phyloP scores from a whole-genome alignment of 257 asterid species.

The Solanum rostratum region DNA sequence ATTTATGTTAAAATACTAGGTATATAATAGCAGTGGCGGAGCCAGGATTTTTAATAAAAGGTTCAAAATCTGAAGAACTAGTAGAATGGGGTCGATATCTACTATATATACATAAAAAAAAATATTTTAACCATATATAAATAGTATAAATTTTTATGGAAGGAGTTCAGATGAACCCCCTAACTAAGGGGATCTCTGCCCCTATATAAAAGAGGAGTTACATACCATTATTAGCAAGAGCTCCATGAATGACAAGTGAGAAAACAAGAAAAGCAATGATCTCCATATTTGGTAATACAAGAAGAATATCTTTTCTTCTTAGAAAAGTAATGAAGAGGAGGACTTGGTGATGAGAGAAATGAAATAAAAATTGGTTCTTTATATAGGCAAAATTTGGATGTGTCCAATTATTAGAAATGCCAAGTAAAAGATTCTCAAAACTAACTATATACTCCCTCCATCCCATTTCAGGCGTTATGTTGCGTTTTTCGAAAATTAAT shows the following conservation, averaged over 20 bases:
- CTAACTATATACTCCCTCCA: not conserved
- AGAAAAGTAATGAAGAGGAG: not conserved
- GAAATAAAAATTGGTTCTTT: not conserved
- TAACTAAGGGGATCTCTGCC: no score
- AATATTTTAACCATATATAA: no score
- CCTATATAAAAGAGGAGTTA: not conserved
- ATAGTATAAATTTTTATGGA: no score
- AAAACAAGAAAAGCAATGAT: constrained; percentile 4
- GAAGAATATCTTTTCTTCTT: not conserved
- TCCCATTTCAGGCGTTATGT: no score
- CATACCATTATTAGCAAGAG: constrained; percentile 11
- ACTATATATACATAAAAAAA: no score
- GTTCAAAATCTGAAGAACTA: no score
- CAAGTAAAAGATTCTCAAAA: not conserved
- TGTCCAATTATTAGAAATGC: not conserved
- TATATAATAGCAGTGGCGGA: no score
- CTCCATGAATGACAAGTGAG: constrained; percentile 13
- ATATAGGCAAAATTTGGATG: not conserved
- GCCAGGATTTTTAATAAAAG: no score
- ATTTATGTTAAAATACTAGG: no score
- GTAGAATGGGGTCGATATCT: no score
- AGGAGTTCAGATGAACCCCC: no score
- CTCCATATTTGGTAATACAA: constrained; percentile 1
- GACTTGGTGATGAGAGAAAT: not conserved
- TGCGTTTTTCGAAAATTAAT: no score